Evolutionary conservation across 1,284 basidiomycete genomes (phyloP), one percentile per base, ranked within the genome.

Genomic region (Ceratobasidium sp.): DNA sequence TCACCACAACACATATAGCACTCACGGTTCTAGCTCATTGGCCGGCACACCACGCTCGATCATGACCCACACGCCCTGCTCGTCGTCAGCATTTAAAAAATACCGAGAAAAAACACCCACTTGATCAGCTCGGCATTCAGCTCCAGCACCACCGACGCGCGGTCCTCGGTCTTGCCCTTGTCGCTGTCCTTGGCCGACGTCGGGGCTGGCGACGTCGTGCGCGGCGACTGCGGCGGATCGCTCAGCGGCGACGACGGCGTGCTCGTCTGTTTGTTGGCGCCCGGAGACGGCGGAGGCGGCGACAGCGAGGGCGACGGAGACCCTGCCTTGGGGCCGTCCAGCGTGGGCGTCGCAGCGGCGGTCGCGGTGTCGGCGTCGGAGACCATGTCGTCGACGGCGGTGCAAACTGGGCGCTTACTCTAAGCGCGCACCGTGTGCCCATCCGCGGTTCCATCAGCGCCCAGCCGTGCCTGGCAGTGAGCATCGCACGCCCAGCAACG

Each of bases 121-220:
- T 67, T 67, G 62, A 67, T 53, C 35, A 67, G 40, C 50, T 67
- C 62, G 50, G 62, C 62, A 54, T 67, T 67, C 50, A 67, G 62
- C 38, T 54, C 62, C 12, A 67, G 29, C 20, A 67, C 62, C 10
- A 67, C 62, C 3, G 49, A 49, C 4, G 62, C 62, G 32, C 50
- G 35, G 27, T 67, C 62, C 34, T 67, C 62, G 7, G 49, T 13
- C 49, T 50, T 50, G 29, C 31, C 38, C 50, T 35, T n/a, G 22
- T 47, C 45, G 45, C 7, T 10, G 45, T 47, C 45, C 22, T 49
- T 40, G 17, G 52, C 31, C 2, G 52, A n/a, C 17, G 17, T 31
- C 15, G 62, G 62, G 5, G 35, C 50, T 12, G 62, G 62, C 1
- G 62, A 67, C 1, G 25, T 38, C 4, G 35, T 35, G n/a, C 50